Evolutionary conservation across 352 stramenopile genomes (phyloP).

Genomic region (Phytopythium boreale): DNA sequence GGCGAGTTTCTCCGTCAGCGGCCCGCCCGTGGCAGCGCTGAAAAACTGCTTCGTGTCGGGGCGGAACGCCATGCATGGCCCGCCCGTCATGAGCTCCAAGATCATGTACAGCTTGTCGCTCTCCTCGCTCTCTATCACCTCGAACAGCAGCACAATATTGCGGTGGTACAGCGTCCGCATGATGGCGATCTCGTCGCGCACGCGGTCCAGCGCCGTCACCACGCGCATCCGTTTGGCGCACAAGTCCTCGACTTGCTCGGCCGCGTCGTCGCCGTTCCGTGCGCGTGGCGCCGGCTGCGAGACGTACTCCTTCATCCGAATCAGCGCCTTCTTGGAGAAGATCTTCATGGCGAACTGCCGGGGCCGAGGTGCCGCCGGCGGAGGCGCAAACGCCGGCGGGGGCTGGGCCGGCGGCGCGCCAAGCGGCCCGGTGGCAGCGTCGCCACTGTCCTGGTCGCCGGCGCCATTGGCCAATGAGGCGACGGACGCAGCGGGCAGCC

Average conservation of each 20-base stretch:
- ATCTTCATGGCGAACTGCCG: constrained; percentile 84
- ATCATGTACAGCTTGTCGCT: constrained; percentile 86
- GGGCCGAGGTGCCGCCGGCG: constrained; percentile 5
- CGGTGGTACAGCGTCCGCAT: constrained; percentile 89
- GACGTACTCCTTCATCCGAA: constrained; percentile 80
- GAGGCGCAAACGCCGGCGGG: constrained; percentile 1
- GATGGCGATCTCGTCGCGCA: constrained; percentile 84
- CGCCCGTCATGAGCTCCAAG: constrained; percentile 82
- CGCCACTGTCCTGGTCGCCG: constrained; percentile 2
- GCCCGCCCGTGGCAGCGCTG: constrained; percentile 49
- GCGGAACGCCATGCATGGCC: constrained; percentile 81
- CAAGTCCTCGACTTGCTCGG: not conserved
- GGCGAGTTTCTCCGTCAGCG: constrained; percentile 62
- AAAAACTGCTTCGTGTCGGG: constrained; percentile 66
- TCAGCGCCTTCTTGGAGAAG: constrained; percentile 73
- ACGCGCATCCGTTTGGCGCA: constrained; percentile 44
- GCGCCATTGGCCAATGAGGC: constrained; percentile 1
- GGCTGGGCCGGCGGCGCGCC: constrained; percentile 4
- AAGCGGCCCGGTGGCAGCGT: not conserved
- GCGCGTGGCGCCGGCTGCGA: constrained; percentile 15
- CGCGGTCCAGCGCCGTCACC: constrained; percentile 76
- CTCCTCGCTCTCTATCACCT: constrained; percentile 82
- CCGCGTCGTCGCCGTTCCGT: not conserved
- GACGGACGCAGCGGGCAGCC: constrained; percentile 21
- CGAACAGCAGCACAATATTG: constrained; percentile 89